Evolutionary conservation across 1,139 yeast species (phyloP), one percentile per base, ranked within the genome.

Genomic region (Diutina pseudorugosa): DNA sequence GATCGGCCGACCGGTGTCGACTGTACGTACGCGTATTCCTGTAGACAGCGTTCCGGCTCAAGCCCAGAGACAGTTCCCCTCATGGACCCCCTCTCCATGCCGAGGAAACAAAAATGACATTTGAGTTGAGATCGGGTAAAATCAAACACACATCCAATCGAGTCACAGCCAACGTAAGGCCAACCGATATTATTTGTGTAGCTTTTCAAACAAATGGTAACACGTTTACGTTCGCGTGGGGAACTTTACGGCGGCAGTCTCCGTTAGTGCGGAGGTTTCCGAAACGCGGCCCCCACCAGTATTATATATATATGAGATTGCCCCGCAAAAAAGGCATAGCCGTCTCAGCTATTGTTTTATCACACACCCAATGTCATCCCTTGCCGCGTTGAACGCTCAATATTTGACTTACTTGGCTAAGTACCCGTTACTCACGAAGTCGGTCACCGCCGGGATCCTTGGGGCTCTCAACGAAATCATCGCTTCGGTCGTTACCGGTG

Each of bases 341-440:
- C 36, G 36, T 11, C n/a, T 14, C 36, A 30, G 36, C 36, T 30
- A 30, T 11, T 30, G 2, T 11, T n/a, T 30, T 11, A 30, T 14
- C 36, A 30, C 36, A 11, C 36, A 11, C 36, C 36, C 25, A 11
- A 44, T 44, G 47, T 44, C 47, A 9, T 12, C 25, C 19, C 49
- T 45, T 18, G 36, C 40, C 16, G 21, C 36, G 19, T 45, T 45
- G 16, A 63, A 63, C 56, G 56, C 57, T 14, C 60, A 61, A 51
- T 82, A 82, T 57, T 64, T 79, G 45, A 56, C 60, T 1, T 66
- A 69, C 47, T 66, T 83, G 44, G 58, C 66, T 12, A 70, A 66
- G 54, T 69, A 78, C 56, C 90, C 90, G 0, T 64, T 83, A 19
- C 62, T 79, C 52, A 82, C 88, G 53, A 83, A 83, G 60, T 70